phyloP scores from a whole-genome alignment of 768 basidiomycete genomes.

The Mycena belliarum region DNA sequence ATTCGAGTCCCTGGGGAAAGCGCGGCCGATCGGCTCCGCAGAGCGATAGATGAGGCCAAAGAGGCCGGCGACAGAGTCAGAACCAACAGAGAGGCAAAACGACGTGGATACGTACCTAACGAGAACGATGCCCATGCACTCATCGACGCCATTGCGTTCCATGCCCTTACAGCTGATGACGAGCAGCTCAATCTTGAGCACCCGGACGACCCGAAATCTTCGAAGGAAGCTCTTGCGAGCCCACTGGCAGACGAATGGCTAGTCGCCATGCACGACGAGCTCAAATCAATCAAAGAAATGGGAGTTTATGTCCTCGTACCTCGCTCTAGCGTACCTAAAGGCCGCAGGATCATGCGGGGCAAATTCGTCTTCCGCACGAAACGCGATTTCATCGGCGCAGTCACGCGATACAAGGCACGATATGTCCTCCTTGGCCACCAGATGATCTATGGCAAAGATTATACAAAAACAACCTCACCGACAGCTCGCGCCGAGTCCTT shows the following conservation, averaged over 20 bases:
- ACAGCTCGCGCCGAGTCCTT: slow-evolving; percentile 41
- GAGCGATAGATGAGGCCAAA: too few species aligned
- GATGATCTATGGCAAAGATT: slow-evolving; percentile 44
- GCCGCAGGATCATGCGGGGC: slow-evolving; percentile 31
- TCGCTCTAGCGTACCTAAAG: slow-evolving; percentile 12
- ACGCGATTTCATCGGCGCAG: slow-evolving; percentile 29
- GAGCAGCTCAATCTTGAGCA: neutral
- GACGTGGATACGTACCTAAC: too few species aligned
- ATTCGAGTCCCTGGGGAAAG: too few species aligned
- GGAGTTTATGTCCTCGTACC: slow-evolving; percentile 29
- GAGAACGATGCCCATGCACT: neutral
- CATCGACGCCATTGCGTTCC: neutral
- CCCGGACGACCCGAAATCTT: neutral
- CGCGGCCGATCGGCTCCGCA: too few species aligned
- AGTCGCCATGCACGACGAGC: slow-evolving; percentile 22
- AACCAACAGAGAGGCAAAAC: too few species aligned
- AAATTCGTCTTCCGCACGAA: slow-evolving; percentile 35
- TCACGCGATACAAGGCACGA: slow-evolving; percentile 35
- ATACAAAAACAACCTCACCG: too few species aligned
- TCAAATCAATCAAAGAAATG: slow-evolving; percentile 25
- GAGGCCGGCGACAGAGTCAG: too few species aligned
- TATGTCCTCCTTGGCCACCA: slow-evolving; percentile 46
- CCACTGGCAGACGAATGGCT: slow-evolving; percentile 17
- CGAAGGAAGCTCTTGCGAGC: neutral
- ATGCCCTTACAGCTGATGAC: neutral